Conservation (phyloP, 805 yeast species). For the Zygosaccharomyces bailii region DNA sequence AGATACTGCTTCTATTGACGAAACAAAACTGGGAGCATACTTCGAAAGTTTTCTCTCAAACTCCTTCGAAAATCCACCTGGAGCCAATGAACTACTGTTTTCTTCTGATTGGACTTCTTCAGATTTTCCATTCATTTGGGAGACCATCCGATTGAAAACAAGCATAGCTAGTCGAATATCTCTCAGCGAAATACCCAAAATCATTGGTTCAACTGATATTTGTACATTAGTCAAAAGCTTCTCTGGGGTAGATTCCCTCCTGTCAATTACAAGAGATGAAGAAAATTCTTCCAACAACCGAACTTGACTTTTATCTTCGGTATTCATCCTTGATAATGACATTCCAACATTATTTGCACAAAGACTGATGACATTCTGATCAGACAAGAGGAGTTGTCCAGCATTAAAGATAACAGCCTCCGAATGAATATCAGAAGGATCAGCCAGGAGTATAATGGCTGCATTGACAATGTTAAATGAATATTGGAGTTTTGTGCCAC, state of each 20-base stretch:
- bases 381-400: conserved; percentile 68
- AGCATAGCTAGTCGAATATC: conserved; percentile 79
- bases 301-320: conserved; percentile 56
- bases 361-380: conserved; percentile 62
- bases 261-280: conserved; percentile 67
- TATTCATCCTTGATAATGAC: conserved; percentile 75
- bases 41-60: conserved; percentile 56
- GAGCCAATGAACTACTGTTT: conserved; percentile 15
- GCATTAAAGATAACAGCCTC: conserved; percentile 90
- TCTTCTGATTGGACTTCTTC: conserved; percentile 15
- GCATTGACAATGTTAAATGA: conserved; percentile 71
- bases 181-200: conserved; percentile 77
- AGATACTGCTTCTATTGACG: conserved; percentile 40
- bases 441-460: conserved; percentile 75
- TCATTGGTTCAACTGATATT: conserved; percentile 71
- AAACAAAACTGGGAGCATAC: conserved; percentile 63
- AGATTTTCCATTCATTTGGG: conserved; percentile 37
- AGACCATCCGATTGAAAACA: conserved; percentile 70
- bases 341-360: conserved; percentile 79
- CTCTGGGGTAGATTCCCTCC: conserved; percentile 57
- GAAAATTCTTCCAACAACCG: conserved; percentile 89
- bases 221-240: conserved; percentile 61
- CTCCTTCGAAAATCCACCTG: conserved; percentile 55
- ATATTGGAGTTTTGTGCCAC: conserved; percentile 40
- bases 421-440: conserved; percentile 62